Conservation (phyloP, 495 filamentous ascomycete species). For the Thermothielavioides terrestris region DNA sequence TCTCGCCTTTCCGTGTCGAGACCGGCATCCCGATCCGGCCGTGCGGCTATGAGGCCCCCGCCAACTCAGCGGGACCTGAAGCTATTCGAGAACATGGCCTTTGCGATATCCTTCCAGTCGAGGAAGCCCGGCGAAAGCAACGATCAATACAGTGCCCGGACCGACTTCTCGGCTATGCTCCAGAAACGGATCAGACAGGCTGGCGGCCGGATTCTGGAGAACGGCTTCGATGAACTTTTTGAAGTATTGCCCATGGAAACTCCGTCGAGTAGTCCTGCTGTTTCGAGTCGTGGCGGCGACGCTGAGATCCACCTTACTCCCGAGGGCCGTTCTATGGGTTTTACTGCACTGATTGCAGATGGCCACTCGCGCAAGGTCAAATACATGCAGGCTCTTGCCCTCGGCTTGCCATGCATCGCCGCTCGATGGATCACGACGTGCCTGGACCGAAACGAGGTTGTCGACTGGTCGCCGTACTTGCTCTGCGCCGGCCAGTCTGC, state of each 20-base stretch:
- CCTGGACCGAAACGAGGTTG: constrained; percentile 44
- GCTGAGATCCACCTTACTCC: constrained; percentile 29
- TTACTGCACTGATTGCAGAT: constrained; percentile 79
- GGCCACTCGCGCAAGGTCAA: constrained; percentile 81
- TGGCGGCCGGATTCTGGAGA: constrained; percentile 63
- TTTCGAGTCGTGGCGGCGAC: constrained; percentile 12
- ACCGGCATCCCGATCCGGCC: constrained; percentile 7
- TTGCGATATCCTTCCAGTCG: constrained; percentile 61
- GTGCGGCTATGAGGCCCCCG: background rate
- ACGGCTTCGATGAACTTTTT: constrained; percentile 83
- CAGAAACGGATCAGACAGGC: constrained; percentile 43
- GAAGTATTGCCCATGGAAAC: constrained; percentile 35
- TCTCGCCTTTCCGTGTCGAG: constrained; percentile 13
- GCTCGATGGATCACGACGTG: constrained; percentile 74
- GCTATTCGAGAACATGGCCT: constrained; percentile 69
- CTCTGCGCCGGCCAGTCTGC: constrained; percentile 75
- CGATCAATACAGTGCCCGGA: constrained; percentile 42
- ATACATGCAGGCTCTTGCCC: constrained; percentile 89
- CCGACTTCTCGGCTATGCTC: constrained; percentile 31
- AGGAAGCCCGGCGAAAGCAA: constrained; percentile 44
- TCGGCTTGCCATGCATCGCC: constrained; percentile 78
- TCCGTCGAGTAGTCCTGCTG: constrained; percentile 11
- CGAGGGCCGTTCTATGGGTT: constrained; percentile 52
- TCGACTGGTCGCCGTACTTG: constrained; percentile 76
- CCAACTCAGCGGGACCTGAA: constrained; percentile 11